phyloP scores from a whole-genome alignment of 306 rosid genomes.

The Citrullus colocynthis region DNA sequence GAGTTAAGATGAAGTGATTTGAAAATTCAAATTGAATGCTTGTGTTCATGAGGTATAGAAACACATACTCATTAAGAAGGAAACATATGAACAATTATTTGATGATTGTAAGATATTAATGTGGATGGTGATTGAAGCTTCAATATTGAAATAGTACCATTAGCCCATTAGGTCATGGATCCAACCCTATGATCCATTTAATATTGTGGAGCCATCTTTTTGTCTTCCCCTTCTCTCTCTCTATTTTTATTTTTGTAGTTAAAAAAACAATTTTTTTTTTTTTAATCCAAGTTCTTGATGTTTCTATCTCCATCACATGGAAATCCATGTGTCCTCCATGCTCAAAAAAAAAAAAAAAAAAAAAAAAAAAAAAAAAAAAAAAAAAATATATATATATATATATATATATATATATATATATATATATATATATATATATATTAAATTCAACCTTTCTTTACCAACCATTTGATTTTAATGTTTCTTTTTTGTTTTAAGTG shows the following conservation, averaged over 20 bases:
- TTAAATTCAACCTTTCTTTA: not conserved
- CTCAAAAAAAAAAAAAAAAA: not conserved
- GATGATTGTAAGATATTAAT: slow-evolving; percentile 1
- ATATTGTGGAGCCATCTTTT: slow-evolving; percentile 27
- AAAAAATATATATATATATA: too few species aligned
- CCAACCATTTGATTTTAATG: not conserved
- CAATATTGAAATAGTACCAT: not conserved
- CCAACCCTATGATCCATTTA: slow-evolving; percentile 17
- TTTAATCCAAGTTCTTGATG: not conserved
- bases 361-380: too few species aligned
- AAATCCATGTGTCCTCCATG: slow-evolving; percentile 38
- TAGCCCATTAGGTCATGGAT: slow-evolving; percentile 11
- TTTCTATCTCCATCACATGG: slow-evolving; percentile 26
- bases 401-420: too few species aligned
- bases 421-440: too few species aligned
- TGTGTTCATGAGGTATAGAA: not conserved
- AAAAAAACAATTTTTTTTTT: not conserved
- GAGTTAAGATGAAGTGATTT: not conserved
- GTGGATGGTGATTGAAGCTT: slow-evolving; percentile 8
- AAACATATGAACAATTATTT: not conserved
- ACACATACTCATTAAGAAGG: not conserved
- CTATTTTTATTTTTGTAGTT: not conserved
- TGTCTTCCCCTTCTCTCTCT: not conserved
- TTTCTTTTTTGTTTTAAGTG: not conserved
- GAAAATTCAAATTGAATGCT: not conserved